These are phyloP conservation scores for Metschnikowia corniflorae DNA, from an alignment of 805 yeast genomes.

Conservation along the genomic window DNA sequence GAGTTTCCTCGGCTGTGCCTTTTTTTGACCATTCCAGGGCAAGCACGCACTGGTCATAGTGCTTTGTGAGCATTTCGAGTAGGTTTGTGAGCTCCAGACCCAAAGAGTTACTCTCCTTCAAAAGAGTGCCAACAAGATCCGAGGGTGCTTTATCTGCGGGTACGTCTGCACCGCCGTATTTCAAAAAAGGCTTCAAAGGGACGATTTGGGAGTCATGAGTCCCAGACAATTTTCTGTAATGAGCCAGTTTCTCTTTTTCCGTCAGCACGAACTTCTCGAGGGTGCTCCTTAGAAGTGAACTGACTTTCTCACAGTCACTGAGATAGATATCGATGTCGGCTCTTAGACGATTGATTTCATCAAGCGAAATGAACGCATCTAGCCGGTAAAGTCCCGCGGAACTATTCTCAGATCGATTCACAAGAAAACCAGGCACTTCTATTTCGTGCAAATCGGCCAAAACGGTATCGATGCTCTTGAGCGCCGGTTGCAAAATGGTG, in stretches of 20 bases:
- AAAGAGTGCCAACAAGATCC: conserved; percentile 9
- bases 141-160: not conserved
- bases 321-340: conserved; percentile 27
- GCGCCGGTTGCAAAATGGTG: conserved; percentile 21
- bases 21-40: conserved; percentile 28
- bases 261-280: conserved; percentile 5
- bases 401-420: conserved; percentile 5
- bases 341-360: conserved; percentile 26
- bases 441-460: conserved; percentile 23
- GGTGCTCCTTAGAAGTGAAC: conserved; percentile 2
- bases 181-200: conserved; percentile 5
- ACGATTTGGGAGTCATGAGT: conserved; percentile 15
- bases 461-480: conserved; percentile 24
- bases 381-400: conserved; percentile 15
- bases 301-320: conserved; percentile 18
- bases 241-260: conserved; percentile 3
- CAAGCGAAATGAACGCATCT: conserved; percentile 33
- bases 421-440: conserved; percentile 26
- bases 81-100: conserved; percentile 71
- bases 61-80: conserved; percentile 69
- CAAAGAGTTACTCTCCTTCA: conserved; percentile 40
- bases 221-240: conserved; percentile 16
- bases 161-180: conserved; percentile 1
- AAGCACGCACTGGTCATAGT: conserved; percentile 72
- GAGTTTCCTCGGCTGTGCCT: conserved; percentile 1